Conservation (phyloP, 148 eudicot genomes). For the Silene uniflora region DNA sequence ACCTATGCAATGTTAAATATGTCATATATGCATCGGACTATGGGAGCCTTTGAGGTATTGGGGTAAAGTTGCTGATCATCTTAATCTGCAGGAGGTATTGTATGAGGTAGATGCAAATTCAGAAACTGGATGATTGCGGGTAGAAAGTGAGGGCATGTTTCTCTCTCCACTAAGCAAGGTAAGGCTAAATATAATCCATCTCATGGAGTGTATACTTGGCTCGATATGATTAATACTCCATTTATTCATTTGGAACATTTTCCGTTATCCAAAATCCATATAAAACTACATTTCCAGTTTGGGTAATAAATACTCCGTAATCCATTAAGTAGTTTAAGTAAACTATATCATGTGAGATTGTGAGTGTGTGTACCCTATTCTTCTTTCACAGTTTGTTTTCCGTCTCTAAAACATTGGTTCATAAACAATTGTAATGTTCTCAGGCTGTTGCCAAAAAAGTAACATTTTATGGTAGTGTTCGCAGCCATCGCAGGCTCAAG, state of each 20-base stretch:
- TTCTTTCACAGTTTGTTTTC: too few species aligned
- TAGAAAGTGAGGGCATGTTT: conserved; percentile 79
- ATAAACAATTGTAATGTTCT: too few species aligned
- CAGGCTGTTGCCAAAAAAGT: too few species aligned
- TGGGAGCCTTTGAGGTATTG: not conserved
- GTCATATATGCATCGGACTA: not conserved
- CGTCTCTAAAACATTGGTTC: too few species aligned
- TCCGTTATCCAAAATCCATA: not conserved
- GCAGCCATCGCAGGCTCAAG: conserved; percentile 97
- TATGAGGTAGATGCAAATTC: conserved; percentile 91
- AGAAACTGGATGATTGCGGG: conserved; percentile 99
- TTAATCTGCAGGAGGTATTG: conserved; percentile 49
- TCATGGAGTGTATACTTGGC: not conserved
- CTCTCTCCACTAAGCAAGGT: conserved; percentile 83
- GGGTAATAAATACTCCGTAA: too few species aligned
- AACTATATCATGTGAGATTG: too few species aligned
- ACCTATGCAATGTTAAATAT: not conserved
- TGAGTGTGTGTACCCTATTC: too few species aligned
- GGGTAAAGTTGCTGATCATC: not conserved
- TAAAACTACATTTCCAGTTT: too few species aligned
- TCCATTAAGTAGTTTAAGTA: too few species aligned
- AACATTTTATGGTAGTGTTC: not conserved
- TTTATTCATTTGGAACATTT: not conserved
- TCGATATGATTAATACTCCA: not conserved
- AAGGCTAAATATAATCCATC: not conserved